phyloP scores from a whole-genome alignment of 169 alveolate species.

The Cytauxzoon felis region DNA sequence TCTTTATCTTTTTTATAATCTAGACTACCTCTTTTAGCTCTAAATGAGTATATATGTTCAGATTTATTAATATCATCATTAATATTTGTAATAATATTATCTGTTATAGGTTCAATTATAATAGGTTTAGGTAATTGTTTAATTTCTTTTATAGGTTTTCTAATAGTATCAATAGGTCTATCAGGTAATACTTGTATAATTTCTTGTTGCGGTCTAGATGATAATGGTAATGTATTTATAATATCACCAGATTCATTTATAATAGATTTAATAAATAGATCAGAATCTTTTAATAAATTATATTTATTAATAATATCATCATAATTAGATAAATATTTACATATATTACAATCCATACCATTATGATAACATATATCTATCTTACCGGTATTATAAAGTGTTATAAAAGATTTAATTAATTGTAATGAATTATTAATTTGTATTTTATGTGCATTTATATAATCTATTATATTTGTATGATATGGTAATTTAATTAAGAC shows the following conservation, averaged over 20 bases:
- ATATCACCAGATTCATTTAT: constrained; percentile 42
- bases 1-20: not conserved
- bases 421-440: too few species aligned
- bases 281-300: not conserved
- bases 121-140: too few species aligned
- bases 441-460: too few species aligned
- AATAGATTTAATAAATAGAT: constrained; percentile 11
- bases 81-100: too few species aligned
- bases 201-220: constrained; percentile 32
- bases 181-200: too few species aligned
- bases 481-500: not conserved
- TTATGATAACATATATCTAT: constrained; percentile 17
- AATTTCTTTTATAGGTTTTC: too few species aligned
- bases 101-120: too few species aligned
- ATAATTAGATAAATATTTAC: constrained; percentile 4
- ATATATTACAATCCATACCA: constrained; percentile 22
- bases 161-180: too few species aligned
- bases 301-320: constrained; percentile 11
- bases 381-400: too few species aligned
- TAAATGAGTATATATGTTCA: constrained; percentile 1
- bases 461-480: too few species aligned
- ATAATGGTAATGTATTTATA: constrained; percentile 22
- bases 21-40: constrained; percentile 15
- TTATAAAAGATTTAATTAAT: too few species aligned
- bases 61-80: too few species aligned